Percentiles rank a stretch among this genome's conserved stretches.
Conservation (phyloP, 352 stramenopile genomes). For the Ophiocytium majus region DNA sequence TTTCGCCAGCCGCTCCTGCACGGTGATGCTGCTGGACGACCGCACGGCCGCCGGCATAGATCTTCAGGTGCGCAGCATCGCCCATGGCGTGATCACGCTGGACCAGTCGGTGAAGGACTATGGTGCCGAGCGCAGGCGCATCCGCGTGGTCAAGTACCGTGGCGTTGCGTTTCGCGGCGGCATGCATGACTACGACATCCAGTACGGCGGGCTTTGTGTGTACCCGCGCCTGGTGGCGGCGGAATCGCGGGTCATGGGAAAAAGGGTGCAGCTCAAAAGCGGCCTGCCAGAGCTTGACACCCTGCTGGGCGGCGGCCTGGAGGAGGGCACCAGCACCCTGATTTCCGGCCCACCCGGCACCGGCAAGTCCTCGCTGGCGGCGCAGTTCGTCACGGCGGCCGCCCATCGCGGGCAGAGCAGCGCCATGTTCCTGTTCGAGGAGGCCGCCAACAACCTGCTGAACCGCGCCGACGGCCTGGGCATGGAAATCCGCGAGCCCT, state of each 20-base stretch:
- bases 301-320: background rate
- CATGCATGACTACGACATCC: background rate
- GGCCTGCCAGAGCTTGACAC: background rate
- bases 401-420: background rate
- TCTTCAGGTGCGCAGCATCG: slow-evolving; percentile 2
- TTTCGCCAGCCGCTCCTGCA: background rate
- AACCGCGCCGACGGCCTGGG: background rate
- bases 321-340: background rate
- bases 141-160: background rate
- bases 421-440: background rate
- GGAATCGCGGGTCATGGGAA: background rate
- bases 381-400: background rate
- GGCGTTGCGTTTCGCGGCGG: background rate
- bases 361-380: background rate
- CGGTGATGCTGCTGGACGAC: background rate
- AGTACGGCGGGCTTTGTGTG: background rate
- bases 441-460: background rate
- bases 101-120: background rate
- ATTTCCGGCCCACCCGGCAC: background rate
- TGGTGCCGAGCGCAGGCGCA: background rate
- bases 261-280: background rate
- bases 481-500: background rate
- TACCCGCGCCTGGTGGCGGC: background rate
- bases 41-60: background rate
- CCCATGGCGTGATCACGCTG: background rate